Evolutionary conservation across 257 asterid species (phyloP).

Genomic region (Cinchona pubescens): DNA sequence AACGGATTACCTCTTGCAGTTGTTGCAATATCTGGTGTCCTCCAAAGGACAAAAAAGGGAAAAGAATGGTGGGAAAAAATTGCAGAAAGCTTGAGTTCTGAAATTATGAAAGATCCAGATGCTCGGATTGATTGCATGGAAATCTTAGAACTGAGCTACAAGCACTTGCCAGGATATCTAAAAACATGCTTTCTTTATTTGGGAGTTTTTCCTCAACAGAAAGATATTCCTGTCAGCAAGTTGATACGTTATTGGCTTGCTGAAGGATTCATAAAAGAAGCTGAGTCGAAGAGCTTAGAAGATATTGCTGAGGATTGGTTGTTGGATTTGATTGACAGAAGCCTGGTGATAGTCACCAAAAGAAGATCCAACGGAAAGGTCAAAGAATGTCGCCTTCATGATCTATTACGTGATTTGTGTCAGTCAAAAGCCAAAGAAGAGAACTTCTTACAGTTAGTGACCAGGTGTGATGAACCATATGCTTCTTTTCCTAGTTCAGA

Average conservation of each 20-base stretch:
- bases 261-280: not conserved
- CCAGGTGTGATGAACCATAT: constrained; percentile 2
- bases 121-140: constrained; percentile 5
- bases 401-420: constrained; percentile 3
- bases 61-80: not conserved
- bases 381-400: constrained; percentile 10
- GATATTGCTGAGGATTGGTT: not conserved
- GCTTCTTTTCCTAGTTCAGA: constrained; percentile 1
- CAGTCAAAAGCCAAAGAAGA: not conserved
- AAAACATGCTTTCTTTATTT: constrained; percentile 5
- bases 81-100: not conserved
- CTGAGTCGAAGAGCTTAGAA: constrained; percentile 1
- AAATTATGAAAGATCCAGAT: constrained; percentile 6
- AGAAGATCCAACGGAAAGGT: constrained; percentile 6
- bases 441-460: not conserved
- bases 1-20: too few relatives aligned
- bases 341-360: constrained; percentile 3
- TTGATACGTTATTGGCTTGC: not conserved
- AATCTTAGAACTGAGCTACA: constrained; percentile 10
- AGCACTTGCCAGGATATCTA: not conserved
- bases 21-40: not conserved
- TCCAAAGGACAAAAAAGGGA: not conserved
- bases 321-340: not conserved
- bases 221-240: constrained; percentile 1
- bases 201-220: not conserved